Conservation (phyloP, 768 basidiomycete genomes). For the Rhodosporidiobolus sp. region DNA sequence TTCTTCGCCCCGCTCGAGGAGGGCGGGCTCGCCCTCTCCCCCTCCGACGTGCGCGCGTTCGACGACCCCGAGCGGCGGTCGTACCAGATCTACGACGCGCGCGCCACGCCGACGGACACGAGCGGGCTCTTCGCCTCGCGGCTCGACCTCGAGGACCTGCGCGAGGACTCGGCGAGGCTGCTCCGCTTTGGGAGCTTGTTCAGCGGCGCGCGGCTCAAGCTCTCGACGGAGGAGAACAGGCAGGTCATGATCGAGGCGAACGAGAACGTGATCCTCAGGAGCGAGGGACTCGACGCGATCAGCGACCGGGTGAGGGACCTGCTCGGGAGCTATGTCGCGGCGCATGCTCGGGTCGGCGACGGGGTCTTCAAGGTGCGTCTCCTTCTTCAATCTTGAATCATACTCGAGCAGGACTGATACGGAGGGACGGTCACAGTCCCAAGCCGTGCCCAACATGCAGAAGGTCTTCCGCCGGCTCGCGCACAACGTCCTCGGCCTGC, state of each 20-base stretch:
- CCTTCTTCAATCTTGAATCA: neutral
- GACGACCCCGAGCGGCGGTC: constrained; percentile 19
- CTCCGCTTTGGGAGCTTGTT: constrained; percentile 33
- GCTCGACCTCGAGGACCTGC: constrained; percentile 14
- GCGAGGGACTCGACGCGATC: constrained; percentile 20
- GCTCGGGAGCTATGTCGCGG: constrained; percentile 32
- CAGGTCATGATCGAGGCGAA: neutral
- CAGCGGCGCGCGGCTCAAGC: constrained; percentile 16
- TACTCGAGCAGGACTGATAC: neutral
- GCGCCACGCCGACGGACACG: neutral
- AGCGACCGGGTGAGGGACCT: constrained; percentile 12
- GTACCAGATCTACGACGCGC: constrained; percentile 25
- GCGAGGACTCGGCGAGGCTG: constrained; percentile 1
- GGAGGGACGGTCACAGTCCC: neutral
- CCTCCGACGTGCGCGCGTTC: constrained; percentile 9
- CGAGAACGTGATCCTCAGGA: constrained; percentile 1
- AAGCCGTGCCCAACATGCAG: constrained; percentile 20
- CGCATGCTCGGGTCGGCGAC: constrained; percentile 25
- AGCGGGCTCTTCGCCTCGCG: neutral
- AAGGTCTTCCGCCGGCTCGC: constrained; percentile 18
- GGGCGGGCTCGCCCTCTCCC: constrained; percentile 11
- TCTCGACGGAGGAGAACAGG: constrained; percentile 14
- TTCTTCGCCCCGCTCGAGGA: neutral
- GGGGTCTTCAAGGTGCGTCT: constrained; percentile 22
- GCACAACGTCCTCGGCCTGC: constrained; percentile 20